phyloP scores from a whole-genome alignment of 345 rosid genomes.

The Aethionema arabicum region DNA sequence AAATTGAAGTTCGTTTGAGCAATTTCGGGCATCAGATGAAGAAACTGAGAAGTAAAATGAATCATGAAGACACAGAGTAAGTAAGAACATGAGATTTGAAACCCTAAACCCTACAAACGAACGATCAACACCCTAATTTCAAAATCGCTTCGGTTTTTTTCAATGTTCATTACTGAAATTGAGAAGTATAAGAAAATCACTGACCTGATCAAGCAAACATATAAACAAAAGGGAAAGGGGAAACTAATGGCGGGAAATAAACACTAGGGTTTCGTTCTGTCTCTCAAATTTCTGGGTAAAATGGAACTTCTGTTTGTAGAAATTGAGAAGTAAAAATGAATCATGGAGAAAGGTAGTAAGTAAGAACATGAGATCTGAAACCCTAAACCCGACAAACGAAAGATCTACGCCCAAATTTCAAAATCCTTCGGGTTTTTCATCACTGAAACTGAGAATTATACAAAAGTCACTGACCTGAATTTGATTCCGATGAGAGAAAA shows the following conservation, averaged over 20 bases:
- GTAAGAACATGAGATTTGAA: conserved; percentile 12
- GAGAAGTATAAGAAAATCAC: neutral
- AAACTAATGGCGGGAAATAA: neutral
- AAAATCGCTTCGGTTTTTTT: too few relatives aligned
- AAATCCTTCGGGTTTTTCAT: too few relatives aligned
- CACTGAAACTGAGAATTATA: neutral
- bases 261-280: neutral
- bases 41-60: neutral
- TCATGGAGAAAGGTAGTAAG: conserved; percentile 18
- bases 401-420: neutral
- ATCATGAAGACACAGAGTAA: conserved; percentile 22
- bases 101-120: neutral
- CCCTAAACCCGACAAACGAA: neutral
- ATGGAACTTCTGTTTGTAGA: neutral
- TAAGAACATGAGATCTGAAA: conserved; percentile 13
- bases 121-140: neutral
- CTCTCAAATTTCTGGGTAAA: neutral
- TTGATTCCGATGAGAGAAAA: neutral
- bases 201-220: conserved; percentile 29
- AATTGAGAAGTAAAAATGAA: neutral
- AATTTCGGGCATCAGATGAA: neutral
- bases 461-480: neutral
- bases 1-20: conserved; percentile 4
- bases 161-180: neutral
- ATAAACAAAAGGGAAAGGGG: neutral